phyloP scores from a whole-genome alignment of 257 asterid species.

The Solanum tacnaense region DNA sequence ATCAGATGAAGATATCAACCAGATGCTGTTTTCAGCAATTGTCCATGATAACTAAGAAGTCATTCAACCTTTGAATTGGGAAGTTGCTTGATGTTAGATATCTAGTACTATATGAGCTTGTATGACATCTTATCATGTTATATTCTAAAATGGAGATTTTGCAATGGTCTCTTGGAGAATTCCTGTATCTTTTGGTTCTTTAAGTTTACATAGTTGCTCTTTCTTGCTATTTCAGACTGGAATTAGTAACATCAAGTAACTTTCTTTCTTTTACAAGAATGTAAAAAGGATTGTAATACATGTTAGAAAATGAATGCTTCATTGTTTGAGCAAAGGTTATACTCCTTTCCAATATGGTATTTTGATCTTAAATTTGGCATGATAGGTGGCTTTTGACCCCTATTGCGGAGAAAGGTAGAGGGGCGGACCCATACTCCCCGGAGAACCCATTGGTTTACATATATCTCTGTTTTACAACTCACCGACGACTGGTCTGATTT shows the following conservation, averaged over 20 bases:
- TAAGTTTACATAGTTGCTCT: background rate
- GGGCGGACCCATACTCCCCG: background rate
- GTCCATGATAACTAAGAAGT: slow-evolving; percentile 45
- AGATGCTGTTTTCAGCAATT: slow-evolving; percentile 77
- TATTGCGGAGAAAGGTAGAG: background rate
- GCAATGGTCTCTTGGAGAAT: background rate
- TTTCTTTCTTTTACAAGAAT: background rate
- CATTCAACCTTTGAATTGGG: background rate
- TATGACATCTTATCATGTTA: background rate
- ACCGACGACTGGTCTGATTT: fast-evolving
- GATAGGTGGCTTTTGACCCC: background rate
- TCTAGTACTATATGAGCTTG: background rate
- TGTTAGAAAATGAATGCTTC: background rate
- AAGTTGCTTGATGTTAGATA: background rate
- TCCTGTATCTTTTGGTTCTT: background rate
- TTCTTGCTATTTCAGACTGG: background rate
- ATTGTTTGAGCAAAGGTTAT: background rate
- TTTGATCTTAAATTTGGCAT: background rate
- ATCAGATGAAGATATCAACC: slow-evolving; percentile 60
- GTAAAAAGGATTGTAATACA: background rate
- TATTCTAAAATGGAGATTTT: background rate
- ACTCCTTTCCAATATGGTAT: background rate
- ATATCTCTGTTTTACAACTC: too few species aligned
- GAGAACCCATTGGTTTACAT: background rate
- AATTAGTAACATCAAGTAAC: background rate